Conservation (phyloP, 345 rosid genomes). For the Dipteronia sinensis region DNA sequence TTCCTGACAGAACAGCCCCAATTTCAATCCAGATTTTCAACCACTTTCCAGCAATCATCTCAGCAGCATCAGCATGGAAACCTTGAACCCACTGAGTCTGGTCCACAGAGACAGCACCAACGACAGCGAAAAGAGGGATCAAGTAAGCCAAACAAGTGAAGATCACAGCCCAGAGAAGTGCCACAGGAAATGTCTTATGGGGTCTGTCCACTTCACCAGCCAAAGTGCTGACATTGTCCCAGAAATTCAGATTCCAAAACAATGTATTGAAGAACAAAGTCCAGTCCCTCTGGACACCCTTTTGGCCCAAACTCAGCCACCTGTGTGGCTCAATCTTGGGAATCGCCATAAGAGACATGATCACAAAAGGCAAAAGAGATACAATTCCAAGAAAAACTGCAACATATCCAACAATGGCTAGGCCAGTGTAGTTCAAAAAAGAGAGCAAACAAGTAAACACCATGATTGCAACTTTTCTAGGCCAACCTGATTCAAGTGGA, state of each 20-base stretch:
- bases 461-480: conserved; percentile 38
- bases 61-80: conserved; percentile 57
- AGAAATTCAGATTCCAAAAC: conserved; percentile 77
- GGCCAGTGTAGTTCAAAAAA: conserved; percentile 52
- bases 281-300: conserved; percentile 62
- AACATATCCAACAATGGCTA: conserved; percentile 53
- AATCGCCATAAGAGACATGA: conserved; percentile 47
- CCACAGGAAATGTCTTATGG: conserved; percentile 48
- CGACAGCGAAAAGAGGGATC: conserved; percentile 60
- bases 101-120: conserved; percentile 62
- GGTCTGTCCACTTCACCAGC: conserved; percentile 71
- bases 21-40: conserved; percentile 63
- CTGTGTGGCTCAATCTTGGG: conserved; percentile 53
- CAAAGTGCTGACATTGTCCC: conserved; percentile 65
- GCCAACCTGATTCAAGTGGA: conserved; percentile 38
- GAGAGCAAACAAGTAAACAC: conserved; percentile 42
- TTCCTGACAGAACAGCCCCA: conserved; percentile 66
- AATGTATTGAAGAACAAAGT: conserved; percentile 62
- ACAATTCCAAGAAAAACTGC: conserved; percentile 51
- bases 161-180: conserved; percentile 51
- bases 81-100: conserved; percentile 68
- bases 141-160: conserved; percentile 56
- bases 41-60: conserved; percentile 81
- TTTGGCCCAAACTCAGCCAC: conserved; percentile 63
- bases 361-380: conserved; percentile 56